Percentiles rank a stretch among this genome's conserved stretches.
phyloP scores from a whole-genome alignment of 2,329 filamentous ascomycete genomes.

The Fusarium sp. region DNA sequence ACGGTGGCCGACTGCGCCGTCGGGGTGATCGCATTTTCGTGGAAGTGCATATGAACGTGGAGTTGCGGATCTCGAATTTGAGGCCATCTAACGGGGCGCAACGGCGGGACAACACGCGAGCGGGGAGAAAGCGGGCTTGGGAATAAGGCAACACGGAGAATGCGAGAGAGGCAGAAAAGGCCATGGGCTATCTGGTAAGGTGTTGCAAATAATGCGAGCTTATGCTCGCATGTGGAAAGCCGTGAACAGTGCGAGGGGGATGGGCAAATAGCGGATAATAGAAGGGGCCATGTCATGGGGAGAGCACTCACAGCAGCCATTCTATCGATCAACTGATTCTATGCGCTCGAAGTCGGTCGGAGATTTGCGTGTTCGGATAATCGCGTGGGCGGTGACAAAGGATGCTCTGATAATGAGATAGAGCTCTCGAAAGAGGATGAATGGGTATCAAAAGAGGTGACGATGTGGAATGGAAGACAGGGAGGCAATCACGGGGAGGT shows the following conservation, averaged over 20 bases:
- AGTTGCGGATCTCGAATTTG: slow-evolving; percentile 25
- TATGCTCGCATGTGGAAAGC: not conserved
- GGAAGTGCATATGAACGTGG: slow-evolving; percentile 16
- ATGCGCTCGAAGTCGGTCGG: slow-evolving; percentile 39
- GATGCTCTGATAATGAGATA: slow-evolving; percentile 28
- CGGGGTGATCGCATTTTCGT: not conserved
- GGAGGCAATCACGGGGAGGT: slow-evolving; percentile 43
- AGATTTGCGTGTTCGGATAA: slow-evolving; percentile 27
- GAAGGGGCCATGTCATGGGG: slow-evolving; percentile 29
- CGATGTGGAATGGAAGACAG: slow-evolving; percentile 41
- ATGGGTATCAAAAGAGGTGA: slow-evolving; percentile 47
- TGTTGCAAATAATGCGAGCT: slow-evolving; percentile 2
- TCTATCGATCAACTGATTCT: slow-evolving; percentile 48
- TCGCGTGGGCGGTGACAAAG: slow-evolving; percentile 23
- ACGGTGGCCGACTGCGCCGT: not conserved
- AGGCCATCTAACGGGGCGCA: slow-evolving; percentile 30
- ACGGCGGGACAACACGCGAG: slow-evolving; percentile 35
- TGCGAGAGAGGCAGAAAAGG: not conserved
- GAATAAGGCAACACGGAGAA: not conserved
- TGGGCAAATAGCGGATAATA: slow-evolving; percentile 17
- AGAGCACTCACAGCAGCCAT: slow-evolving; percentile 54
- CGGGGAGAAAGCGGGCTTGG: slow-evolving; percentile 21
- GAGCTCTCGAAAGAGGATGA: slow-evolving; percentile 35
- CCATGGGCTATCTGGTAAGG: not conserved
- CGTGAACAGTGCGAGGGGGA: slow-evolving; percentile 10